Evolutionary conservation across 2,329 filamentous ascomycete species (phyloP).

Genomic region (Epicoccum sorghinum): DNA sequence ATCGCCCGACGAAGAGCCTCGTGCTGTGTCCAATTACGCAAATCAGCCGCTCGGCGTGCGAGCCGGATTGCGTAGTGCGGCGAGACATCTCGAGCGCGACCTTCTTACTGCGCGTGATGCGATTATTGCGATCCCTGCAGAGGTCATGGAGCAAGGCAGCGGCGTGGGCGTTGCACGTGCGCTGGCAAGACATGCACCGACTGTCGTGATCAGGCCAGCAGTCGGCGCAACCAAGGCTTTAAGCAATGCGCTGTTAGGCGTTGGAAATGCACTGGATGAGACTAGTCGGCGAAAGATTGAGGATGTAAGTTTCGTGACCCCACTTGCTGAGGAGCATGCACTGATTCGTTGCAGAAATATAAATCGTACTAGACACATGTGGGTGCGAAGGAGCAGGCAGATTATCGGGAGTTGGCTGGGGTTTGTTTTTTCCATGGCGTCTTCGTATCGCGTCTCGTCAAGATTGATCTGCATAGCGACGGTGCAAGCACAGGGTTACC

Average conservation of each 20-base stretch:
- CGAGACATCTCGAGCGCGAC: slow-evolving; percentile 82
- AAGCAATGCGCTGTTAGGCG: slow-evolving; percentile 87
- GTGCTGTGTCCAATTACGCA: slow-evolving; percentile 88
- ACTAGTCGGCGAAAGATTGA: slow-evolving; percentile 80
- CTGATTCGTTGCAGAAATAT: slow-evolving; percentile 33
- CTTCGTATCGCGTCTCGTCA: not conserved
- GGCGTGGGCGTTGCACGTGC: slow-evolving; percentile 81
- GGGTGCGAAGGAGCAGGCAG: too few relatives aligned
- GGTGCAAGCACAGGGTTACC: slow-evolving; percentile 13
- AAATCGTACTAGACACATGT: slow-evolving; percentile 29
- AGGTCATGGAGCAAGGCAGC: slow-evolving; percentile 84
- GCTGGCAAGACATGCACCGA: slow-evolving; percentile 83
- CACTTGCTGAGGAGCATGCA: not conserved
- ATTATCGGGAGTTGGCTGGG: too few relatives aligned
- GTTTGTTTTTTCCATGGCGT: not conserved
- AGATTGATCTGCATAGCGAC: slow-evolving; percentile 23
- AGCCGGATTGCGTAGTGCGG: slow-evolving; percentile 83
- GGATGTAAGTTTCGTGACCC: slow-evolving; percentile 73
- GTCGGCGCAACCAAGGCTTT: slow-evolving; percentile 90
- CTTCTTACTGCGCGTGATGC: slow-evolving; percentile 86
- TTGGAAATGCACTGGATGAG: slow-evolving; percentile 88
- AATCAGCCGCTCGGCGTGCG: slow-evolving; percentile 90
- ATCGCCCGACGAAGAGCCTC: slow-evolving; percentile 70
- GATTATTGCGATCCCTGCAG: slow-evolving; percentile 90
- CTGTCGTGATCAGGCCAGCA: slow-evolving; percentile 86